Conservation (phyloP, 345 rosid genomes). For the Capsella bursapastoris region DNA sequence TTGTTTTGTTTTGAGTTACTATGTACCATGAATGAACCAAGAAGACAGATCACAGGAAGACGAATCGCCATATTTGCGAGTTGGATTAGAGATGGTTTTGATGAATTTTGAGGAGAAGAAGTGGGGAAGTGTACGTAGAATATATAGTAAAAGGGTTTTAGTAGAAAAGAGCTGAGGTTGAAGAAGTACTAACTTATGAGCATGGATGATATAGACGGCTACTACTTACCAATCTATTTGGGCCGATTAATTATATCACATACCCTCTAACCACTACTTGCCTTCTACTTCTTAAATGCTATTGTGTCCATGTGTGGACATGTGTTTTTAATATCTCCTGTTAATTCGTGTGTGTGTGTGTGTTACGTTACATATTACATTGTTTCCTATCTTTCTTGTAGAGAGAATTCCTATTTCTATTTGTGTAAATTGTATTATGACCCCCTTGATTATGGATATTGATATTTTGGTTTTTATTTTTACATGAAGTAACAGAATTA, state of each 20-base stretch:
- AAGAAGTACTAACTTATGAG: slow-evolving; percentile 7
- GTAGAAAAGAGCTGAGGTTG: slow-evolving; percentile 36
- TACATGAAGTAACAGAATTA: too few relatives aligned
- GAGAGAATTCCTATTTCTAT: neutral
- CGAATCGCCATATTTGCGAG: slow-evolving; percentile 24
- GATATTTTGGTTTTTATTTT: too few relatives aligned
- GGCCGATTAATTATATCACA: slow-evolving; percentile 36
- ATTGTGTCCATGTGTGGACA: slow-evolving; percentile 37
- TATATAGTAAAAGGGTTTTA: slow-evolving; percentile 36
- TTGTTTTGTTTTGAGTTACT: neutral
- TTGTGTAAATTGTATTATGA: neutral
- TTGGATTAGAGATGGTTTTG: slow-evolving; percentile 1
- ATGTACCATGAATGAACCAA: slow-evolving; percentile 40
- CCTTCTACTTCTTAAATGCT: slow-evolving; percentile 41
- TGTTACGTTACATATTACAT: slow-evolving; percentile 20
- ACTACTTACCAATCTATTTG: slow-evolving; percentile 41
- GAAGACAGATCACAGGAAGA: slow-evolving; percentile 36
- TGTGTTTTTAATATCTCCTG: slow-evolving; percentile 30
- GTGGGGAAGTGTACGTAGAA: slow-evolving; percentile 30
- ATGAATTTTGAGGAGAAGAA: slow-evolving; percentile 39
- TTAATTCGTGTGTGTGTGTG: neutral
- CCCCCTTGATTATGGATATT: too few relatives aligned
- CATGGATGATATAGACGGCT: slow-evolving; percentile 31
- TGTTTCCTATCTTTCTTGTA: neutral
- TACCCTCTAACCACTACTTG: slow-evolving; percentile 43